These are phyloP conservation scores for Marasmius fiardii DNA, from an alignment of 1,284 basidiomycete genomes.

Conservation along the genomic window DNA sequence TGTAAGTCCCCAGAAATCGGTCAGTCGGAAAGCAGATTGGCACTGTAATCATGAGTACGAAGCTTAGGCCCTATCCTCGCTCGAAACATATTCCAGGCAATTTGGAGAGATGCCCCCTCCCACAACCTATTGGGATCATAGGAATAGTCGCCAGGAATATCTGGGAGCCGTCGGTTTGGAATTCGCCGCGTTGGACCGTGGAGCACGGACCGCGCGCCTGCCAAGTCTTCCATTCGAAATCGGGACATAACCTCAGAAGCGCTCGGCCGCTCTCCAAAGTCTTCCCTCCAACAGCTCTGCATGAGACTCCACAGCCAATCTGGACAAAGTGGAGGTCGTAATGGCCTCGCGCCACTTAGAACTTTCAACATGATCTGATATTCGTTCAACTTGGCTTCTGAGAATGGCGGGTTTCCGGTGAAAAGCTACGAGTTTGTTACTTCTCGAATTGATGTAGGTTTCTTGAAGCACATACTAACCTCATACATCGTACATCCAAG, in stretches of 20 bases:
- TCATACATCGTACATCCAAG: constrained; percentile 11
- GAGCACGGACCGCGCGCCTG: neutral
- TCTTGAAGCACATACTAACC: neutral
- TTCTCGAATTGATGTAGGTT: neutral
- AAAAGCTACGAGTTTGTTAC: neutral
- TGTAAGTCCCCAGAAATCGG: no score
- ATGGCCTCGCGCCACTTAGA: neutral
- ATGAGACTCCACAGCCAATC: neutral
- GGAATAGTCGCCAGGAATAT: neutral
- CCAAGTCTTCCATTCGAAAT: neutral
- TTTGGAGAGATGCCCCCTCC: neutral
- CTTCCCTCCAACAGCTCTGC: neutral
- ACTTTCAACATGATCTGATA: neutral
- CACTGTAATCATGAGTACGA: no score
- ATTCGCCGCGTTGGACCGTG: neutral
- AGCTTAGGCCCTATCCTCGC: no score
- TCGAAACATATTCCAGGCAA: neutral
- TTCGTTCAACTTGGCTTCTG: neutral
- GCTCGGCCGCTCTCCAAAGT: neutral
- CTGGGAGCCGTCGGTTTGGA: no score
- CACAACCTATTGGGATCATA: neutral
- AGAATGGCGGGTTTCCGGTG: neutral
- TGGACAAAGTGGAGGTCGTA: neutral
- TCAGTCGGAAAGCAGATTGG: no score
- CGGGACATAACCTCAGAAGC: neutral